phyloP scores from a whole-genome alignment of 2,329 filamentous ascomycete species.

The Arthrobotrys sphaeroides region DNA sequence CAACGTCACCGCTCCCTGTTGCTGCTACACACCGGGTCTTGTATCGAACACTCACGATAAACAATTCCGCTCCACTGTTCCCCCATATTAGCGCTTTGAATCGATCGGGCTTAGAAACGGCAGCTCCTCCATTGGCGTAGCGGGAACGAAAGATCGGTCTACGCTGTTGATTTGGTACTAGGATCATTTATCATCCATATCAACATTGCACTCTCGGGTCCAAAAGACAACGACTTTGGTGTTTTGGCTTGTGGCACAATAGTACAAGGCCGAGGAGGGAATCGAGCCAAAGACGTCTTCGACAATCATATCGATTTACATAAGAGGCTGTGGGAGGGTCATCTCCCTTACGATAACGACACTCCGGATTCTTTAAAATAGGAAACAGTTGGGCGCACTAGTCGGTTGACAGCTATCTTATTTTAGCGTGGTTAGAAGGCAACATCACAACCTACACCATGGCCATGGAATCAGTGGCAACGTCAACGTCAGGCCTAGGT shows the following conservation, averaged over 20 bases:
- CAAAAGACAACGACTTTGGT: conserved; percentile 41
- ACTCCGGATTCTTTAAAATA: conserved; percentile 22
- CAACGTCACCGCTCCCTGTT: conserved; percentile 18
- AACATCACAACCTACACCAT: conserved; percentile 22
- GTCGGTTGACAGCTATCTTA: conserved; percentile 22
- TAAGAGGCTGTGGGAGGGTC: conserved; percentile 44
- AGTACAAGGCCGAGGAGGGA: conserved; percentile 27
- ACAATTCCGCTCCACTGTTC: not conserved
- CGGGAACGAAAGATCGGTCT: not conserved
- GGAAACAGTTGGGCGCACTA: conserved; percentile 21
- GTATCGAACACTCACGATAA: conserved; percentile 29
- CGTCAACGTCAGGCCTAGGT: conserved; percentile 43
- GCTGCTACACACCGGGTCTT: conserved; percentile 9
- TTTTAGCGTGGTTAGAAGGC: conserved; percentile 23
- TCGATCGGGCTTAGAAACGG: not conserved
- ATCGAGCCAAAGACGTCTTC: conserved; percentile 5
- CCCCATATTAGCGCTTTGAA: not conserved
- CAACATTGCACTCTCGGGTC: conserved; percentile 21
- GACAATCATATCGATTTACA: conserved; percentile 35
- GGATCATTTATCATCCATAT: not conserved
- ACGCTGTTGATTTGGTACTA: conserved; percentile 1
- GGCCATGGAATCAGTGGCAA: conserved; percentile 45
- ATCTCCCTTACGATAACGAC: conserved; percentile 22
- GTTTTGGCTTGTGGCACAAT: conserved; percentile 44
- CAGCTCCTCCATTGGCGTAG: not conserved